A percentile compares a stretch with the other conserved stretches of the same genome.
These are phyloP conservation scores for Atkinsonella hypoxylon DNA, from an alignment of 2,329 filamentous ascomycete species.

Conservation along the genomic window DNA sequence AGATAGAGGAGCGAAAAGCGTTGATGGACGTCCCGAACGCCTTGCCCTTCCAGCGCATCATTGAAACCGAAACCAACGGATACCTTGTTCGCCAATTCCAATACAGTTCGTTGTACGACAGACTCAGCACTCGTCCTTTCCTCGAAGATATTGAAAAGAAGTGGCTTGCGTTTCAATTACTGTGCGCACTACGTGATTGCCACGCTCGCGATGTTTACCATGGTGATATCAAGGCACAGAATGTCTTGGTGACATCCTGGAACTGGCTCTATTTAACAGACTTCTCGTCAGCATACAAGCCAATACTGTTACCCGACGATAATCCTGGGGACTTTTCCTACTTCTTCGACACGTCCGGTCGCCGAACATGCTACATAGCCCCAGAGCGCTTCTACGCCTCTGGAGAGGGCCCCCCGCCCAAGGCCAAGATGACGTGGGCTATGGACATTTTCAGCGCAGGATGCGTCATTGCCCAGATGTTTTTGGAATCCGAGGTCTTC, in stretches of 20 bases:
- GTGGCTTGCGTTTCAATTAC: conserved; percentile 91
- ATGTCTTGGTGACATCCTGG: conserved; percentile 94
- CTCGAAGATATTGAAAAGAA: conserved; percentile 97
- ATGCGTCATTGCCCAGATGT: conserved; percentile 93
- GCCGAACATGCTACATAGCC: conserved; percentile 87
- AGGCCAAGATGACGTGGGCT: conserved; percentile 62
- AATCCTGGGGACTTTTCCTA: conserved; percentile 97
- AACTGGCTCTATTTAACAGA: conserved; percentile 99
- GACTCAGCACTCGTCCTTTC: conserved; percentile 90
- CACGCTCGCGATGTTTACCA: conserved; percentile 84
- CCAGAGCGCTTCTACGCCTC: conserved; percentile 79
- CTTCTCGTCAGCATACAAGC: conserved; percentile 93
- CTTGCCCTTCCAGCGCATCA: conserved; percentile 75
- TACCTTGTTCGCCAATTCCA: conserved; percentile 92
- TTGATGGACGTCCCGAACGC: conserved; percentile 83
- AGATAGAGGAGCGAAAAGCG: conserved; percentile 61
- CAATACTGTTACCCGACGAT: conserved; percentile 84
- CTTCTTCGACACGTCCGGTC: conserved; percentile 88
- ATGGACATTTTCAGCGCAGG: conserved; percentile 98
- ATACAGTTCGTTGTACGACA: conserved; percentile 94
- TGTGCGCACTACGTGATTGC: conserved; percentile 86
- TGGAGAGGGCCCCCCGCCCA: conserved; percentile 50
- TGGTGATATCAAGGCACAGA: conserved; percentile 97
- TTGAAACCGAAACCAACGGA: conserved; percentile 84
- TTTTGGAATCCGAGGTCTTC: conserved; percentile 93